Evolutionary conservation across 257 asterid genomes (phyloP), one percentile per base, ranked within the genome.

Genomic region (Handroanthus guayacan): DNA sequence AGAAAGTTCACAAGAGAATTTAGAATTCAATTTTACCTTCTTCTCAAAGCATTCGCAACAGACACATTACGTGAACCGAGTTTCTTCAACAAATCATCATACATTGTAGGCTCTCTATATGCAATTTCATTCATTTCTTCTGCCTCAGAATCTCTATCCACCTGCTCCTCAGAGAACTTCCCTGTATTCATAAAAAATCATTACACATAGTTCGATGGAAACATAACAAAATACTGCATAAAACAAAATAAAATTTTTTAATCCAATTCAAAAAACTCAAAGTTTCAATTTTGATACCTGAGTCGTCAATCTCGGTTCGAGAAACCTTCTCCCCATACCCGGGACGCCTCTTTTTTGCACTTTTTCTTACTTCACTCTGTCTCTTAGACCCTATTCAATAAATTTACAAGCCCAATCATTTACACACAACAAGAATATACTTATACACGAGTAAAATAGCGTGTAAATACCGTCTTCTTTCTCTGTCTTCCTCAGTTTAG

Each of bases 61-160:
- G 78, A 67, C 2, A 62, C 74, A 80, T 87, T 86, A 17, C 69
- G 73, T 9, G 91, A 80, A 63, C 92, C 91, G 75, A 93, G 72
- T 72, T 72, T 84, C 85, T 79, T 77, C 89, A 91, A 76, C 84
- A 93, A 85, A 69, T 84, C 80, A 51, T 93, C 93, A 17, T 91
- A 91, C 81, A 48, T 69, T 13, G 87, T 82, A 2, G 84, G 85
- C 76, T 84, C 89, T 71, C 74, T 68, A 56, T 58, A 48, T 6
- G 52, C 78, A 48, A 69, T 67, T 65, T 77, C 39, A 72, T 74
- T 81, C 9, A 58, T 83, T 83, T 68, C 85, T 63, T 76, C 87
- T 34, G 55, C 71, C 66, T 85, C 92, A 13, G 76, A 79, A 75
- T 74, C 85, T 25, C 72, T 62, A 14, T 85, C 83, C 50, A 39